These are phyloP conservation scores for Discostella pseudostelligera DNA, from an alignment of 108 stramenopile genomes.

Conservation along the genomic window DNA sequence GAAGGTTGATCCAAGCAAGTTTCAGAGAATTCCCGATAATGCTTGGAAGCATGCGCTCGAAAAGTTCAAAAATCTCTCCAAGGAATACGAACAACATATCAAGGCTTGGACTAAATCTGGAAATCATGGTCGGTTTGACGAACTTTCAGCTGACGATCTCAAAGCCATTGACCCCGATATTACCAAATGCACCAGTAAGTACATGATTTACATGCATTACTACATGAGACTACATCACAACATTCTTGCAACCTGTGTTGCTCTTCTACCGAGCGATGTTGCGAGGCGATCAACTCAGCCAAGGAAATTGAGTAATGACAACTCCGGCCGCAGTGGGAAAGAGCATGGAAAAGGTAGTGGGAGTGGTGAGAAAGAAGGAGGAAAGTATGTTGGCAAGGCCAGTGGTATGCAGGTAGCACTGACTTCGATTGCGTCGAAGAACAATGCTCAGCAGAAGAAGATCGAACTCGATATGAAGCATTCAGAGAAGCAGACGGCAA, in stretches of 20 bases:
- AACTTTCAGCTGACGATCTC: conserved; percentile 1
- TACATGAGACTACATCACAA: not conserved
- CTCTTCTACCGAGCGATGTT: conserved; percentile 1
- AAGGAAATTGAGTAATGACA: conserved; percentile 3
- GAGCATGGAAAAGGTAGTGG: not conserved
- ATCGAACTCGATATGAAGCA: not conserved
- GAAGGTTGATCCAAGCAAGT: not conserved
- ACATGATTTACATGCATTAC: conserved; percentile 12
- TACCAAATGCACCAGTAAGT: not conserved
- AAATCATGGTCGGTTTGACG: not conserved
- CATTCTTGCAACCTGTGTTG: not conserved
- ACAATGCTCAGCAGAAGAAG: not conserved
- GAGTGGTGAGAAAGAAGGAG: not conserved
- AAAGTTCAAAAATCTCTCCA: conserved; percentile 1
- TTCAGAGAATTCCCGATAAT: not conserved
- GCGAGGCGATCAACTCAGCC: not conserved
- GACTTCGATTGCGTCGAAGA: conserved; percentile 3
- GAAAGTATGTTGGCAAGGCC: not conserved
- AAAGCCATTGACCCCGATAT: not conserved
- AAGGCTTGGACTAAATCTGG: not conserved
- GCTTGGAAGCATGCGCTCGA: not conserved
- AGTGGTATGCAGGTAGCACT: not conserved
- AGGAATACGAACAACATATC: conserved; percentile 3
- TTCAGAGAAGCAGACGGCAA: too few species aligned
- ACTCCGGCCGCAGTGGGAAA: too few species aligned